Conservation (phyloP, 2,329 filamentous ascomycete genomes). For the Coleophoma crateriformis region DNA sequence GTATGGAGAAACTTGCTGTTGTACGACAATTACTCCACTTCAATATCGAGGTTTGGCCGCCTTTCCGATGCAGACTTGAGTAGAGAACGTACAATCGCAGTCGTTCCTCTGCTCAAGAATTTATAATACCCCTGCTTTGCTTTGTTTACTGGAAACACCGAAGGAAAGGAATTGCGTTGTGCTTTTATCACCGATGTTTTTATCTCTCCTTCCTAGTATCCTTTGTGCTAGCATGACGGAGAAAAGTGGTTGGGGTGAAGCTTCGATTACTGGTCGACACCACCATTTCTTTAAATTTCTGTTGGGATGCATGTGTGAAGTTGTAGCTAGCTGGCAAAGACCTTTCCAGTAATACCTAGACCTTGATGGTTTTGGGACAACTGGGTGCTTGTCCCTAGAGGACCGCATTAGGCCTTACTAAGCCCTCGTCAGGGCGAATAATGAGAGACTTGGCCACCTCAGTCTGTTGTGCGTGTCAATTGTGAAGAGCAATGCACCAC, state of each 20-base stretch:
- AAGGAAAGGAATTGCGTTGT: conserved; percentile 26
- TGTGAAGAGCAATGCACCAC: too few relatives aligned
- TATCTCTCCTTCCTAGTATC: conserved; percentile 2
- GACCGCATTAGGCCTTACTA: conserved; percentile 17
- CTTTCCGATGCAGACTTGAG: conserved; percentile 32
- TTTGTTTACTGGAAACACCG: conserved; percentile 13
- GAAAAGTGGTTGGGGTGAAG: conserved; percentile 7
- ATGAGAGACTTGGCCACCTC: conserved; percentile 31
- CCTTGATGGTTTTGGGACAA: conserved; percentile 24
- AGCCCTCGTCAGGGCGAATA: conserved; percentile 25
- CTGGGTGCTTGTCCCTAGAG: conserved; percentile 18
- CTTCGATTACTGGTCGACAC: conserved; percentile 23
- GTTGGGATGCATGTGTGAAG: conserved; percentile 28
- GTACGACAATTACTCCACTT: conserved; percentile 29
- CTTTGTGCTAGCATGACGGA: too few relatives aligned
- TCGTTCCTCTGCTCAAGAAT: conserved; percentile 27
- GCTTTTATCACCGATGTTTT: conserved; percentile 16
- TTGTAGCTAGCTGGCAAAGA: conserved; percentile 17
- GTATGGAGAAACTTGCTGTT: conserved; percentile 18
- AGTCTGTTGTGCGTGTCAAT: conserved; percentile 2
- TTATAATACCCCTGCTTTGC: conserved; percentile 30
- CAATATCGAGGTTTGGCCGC: conserved; percentile 37
- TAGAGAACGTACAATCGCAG: conserved; percentile 10
- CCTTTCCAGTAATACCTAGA: conserved; percentile 17
- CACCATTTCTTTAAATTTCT: conserved; percentile 23